Conservation (phyloP, 2,329 filamentous ascomycete genomes). For the Colletotrichum melonis region DNA sequence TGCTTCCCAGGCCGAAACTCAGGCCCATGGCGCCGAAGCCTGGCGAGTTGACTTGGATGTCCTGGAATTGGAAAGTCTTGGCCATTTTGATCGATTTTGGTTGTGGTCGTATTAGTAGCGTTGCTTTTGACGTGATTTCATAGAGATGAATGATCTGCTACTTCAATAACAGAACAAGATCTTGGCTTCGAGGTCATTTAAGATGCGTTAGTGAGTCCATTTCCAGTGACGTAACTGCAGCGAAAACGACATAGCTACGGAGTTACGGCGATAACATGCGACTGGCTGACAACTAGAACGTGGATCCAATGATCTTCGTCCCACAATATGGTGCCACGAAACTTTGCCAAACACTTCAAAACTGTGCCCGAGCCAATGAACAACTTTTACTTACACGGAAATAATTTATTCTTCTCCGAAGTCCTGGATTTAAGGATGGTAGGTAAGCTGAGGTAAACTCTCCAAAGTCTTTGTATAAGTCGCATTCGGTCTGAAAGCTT, state of each 20-base stretch:
- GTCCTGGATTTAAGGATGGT: background rate
- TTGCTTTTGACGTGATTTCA: background rate
- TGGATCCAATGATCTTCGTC: background rate
- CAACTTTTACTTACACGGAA: background rate
- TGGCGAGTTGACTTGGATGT: slow-evolving; percentile 51
- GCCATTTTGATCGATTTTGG: slow-evolving; percentile 43
- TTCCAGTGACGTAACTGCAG: background rate
- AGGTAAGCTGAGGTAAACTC: background rate
- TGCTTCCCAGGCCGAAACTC: slow-evolving; percentile 54
- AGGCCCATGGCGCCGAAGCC: slow-evolving; percentile 64
- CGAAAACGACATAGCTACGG: background rate
- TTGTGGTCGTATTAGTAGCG: background rate
- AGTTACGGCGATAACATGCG: background rate
- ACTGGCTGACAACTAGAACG: background rate
- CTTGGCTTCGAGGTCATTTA: background rate
- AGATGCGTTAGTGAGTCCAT: background rate
- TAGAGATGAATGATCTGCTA: background rate
- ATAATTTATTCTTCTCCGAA: background rate
- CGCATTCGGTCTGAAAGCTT: background rate
- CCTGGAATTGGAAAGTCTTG: slow-evolving; percentile 52
- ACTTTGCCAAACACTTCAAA: background rate
- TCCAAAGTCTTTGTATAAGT: background rate
- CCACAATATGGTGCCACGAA: background rate
- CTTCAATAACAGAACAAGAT: background rate
- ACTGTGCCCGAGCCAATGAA: background rate